Base-by-base conservation (phyloP, 495 filamentous ascomycete genomes). In the Filosporella fistucella region DNA sequence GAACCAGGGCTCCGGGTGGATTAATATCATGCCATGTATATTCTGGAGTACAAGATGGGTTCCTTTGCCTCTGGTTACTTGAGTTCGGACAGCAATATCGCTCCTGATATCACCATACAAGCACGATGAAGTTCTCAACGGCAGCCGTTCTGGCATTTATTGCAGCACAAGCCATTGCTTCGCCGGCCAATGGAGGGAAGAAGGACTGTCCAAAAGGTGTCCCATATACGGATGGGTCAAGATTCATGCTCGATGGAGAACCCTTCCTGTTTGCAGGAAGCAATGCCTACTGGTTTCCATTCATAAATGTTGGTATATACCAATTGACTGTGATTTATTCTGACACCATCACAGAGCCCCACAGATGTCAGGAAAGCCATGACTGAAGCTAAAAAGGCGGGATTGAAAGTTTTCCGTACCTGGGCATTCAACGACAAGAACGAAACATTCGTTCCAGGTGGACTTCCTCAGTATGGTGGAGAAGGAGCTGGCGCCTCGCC, bases 211-310 rank as follows among this genome's bases (percentile, higher is more conserved):
- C 39, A 20, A 42, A 25, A 28, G 51, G 26, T 13, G 62, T 64
- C 46, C 36, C 63, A 16, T 59, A 48, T 20, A 63, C 57, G 6
- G 56, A 66, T 26, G 69, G 68, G n/a, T 51, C 64, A 1, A 57
- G 74, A 14, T 84, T 86, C 66, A 70, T 64, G 40, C 78, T 86
- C 54, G 77, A 84, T 58, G 80, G 80, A 16, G 55, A 75, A 50
- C 78, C 76, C 4, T 68, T 70, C 47, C 80, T 83, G 63, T 85
- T 73, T 58, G 77, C 81, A 3, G 85, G 85, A 13, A 82, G 81
- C 4, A 89, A 90, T 63, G 66, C 76, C 36, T 89, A 88, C 70
- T 90, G 82, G 84, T 76, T 88, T 51, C 67, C 73, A 14, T 87
- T 87, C 67, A 72, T 87, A 68, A 16, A 79, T 77, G 39, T 42